Evolutionary conservation across 305 asterid species (phyloP).

Genomic region (Rubia balearica): DNA sequence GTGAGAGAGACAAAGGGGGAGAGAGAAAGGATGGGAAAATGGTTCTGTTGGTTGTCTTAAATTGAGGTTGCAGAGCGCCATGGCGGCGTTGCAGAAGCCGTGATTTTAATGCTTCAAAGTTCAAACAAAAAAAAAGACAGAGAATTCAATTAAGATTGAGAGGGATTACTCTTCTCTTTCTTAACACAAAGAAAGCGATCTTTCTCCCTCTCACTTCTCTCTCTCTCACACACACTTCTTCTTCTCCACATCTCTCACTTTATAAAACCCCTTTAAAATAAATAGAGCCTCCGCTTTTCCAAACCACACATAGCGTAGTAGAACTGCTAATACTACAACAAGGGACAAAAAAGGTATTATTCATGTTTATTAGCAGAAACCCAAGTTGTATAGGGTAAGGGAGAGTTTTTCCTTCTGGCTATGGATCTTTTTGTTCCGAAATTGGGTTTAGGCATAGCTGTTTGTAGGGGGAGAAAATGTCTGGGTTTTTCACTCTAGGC

Average conservation of each 20-base stretch:
- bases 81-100: constrained; percentile 98
- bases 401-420: constrained; percentile 18
- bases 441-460: constrained; percentile 25
- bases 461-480: constrained; percentile 46
- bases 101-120: constrained; percentile 54
- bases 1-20: constrained; percentile 11
- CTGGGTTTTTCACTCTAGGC: constrained; percentile 68
- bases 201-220: constrained; percentile 6
- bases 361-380: constrained; percentile 1
- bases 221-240: constrained; percentile 9
- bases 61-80: constrained; percentile 72
- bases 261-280: background rate
- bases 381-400: constrained; percentile 11
- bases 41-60: constrained; percentile 38
- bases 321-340: background rate
- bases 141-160: constrained; percentile 25
- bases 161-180: background rate
- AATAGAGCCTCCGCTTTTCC: constrained; percentile 1
- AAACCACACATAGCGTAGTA: background rate
- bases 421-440: constrained; percentile 43
- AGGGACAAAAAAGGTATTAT: background rate
- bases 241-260: constrained; percentile 7
- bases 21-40: constrained; percentile 20
- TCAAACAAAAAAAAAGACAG: constrained; percentile 23
- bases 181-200: constrained; percentile 13